Base-by-base conservation (phyloP, 148 eudicot species). In the Rheum nobile region DNA sequence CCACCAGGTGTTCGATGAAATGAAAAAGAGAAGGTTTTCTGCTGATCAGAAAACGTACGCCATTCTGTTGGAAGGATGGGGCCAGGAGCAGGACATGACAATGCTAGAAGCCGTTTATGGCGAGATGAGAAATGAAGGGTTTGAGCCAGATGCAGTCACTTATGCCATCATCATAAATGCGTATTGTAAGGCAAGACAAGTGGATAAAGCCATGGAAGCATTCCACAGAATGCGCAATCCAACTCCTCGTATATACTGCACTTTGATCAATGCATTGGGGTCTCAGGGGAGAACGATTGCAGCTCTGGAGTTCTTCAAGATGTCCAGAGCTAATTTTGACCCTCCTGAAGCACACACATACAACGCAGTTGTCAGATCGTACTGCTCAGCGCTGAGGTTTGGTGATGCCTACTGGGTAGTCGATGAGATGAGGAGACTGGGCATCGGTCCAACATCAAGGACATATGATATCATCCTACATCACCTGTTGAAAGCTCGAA, bases 141-240 rank as follows among this genome's bases (percentile, higher is more conserved):
- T 91, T 26, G 86, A 86, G 80, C 90, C 88, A 11, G 98, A 93
- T 81, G 90, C 84, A 24, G 97, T 93, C 48, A 77, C 88, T 57
- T 91, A 89, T 75, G 98, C 95, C 31, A 93, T 93, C 69, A 67
- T 93, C 71, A 83, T 93, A 77, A 75, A 89, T 75, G 98, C 95
- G 4, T 85, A 89, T 59, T 89, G 97, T 74, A 89, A 86, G 76
- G 86, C 88, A 13, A 81, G 81, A 47, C 85, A 84, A 81, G 78
- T 78, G 14, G 83, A 80, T 70, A 82, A 82, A 41, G 97, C 98
- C 13, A 47, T 93, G 32, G 82, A 72, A 12, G 79, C 76, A 76
- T 89, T 86, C 71, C 76, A 46, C 4, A 88, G 83, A 80, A 77
- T 76, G 0, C 39, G 85, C 19, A 78, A 83, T 73, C 85, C 91